These are phyloP conservation scores for Phaeophleospora eucalypticola DNA, from an alignment of 2,329 filamentous ascomycete genomes.

Conservation along the genomic window DNA sequence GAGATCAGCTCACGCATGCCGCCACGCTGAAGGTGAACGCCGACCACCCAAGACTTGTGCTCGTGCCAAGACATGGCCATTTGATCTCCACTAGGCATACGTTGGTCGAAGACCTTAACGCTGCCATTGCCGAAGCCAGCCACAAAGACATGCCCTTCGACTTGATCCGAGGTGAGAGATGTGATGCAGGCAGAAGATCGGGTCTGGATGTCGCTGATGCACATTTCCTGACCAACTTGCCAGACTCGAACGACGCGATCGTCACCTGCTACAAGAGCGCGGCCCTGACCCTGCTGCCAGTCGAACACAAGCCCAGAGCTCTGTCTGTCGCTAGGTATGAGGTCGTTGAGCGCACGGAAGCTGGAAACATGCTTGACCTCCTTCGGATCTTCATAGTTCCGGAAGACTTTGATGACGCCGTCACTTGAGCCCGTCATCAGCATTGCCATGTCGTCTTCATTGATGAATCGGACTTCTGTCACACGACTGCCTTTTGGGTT, in stretches of 20 bases:
- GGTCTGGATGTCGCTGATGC: slow-evolving; percentile 87
- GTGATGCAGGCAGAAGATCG: slow-evolving; percentile 94
- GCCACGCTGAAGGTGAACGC: slow-evolving; percentile 93
- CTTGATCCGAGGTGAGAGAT: slow-evolving; percentile 92
- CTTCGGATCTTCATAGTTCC: slow-evolving; percentile 76
- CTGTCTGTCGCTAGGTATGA: slow-evolving; percentile 80
- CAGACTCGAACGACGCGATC: slow-evolving; percentile 93
- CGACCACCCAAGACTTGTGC: slow-evolving; percentile 92
- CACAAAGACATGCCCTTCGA: slow-evolving; percentile 93
- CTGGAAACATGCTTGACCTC: slow-evolving; percentile 81
- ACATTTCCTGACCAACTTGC: slow-evolving; percentile 92
- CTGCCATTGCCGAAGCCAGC: slow-evolving; percentile 95
- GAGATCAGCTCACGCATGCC: slow-evolving; percentile 87
- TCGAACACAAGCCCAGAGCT: slow-evolving; percentile 96
- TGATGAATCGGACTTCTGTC: slow-evolving; percentile 94
- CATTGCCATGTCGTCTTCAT: slow-evolving; percentile 93
- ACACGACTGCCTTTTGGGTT: slow-evolving; percentile 89
- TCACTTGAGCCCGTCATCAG: slow-evolving; percentile 94
- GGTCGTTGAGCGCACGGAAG: slow-evolving; percentile 88
- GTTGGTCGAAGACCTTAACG: slow-evolving; percentile 88
- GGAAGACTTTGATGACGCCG: slow-evolving; percentile 87
- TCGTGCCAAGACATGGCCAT: slow-evolving; percentile 98
- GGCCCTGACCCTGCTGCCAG: slow-evolving; percentile 97
- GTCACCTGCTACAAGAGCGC: slow-evolving; percentile 91
- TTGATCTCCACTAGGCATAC: slow-evolving; percentile 76